Conservation (phyloP, 2,329 filamentous ascomycete genomes). For the Neocatenulostroma microsporum region DNA sequence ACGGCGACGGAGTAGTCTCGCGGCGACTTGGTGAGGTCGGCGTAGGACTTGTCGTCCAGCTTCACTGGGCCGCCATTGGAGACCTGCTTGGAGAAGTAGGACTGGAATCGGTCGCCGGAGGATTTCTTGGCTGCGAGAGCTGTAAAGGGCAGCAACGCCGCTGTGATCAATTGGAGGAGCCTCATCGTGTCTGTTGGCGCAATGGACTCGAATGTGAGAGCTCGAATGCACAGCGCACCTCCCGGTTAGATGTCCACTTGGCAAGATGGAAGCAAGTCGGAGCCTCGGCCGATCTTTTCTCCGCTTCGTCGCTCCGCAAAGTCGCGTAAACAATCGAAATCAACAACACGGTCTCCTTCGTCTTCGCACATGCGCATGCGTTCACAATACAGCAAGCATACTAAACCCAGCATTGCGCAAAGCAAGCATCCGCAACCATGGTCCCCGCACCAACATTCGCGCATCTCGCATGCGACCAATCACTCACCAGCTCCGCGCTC, state of each 20-base stretch:
- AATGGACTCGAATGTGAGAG: not conserved
- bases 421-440: conserved; percentile 15
- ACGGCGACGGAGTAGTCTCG: conserved; percentile 78
- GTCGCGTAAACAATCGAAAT: too few relatives aligned
- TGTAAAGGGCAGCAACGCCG: conserved; percentile 50
- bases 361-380: conserved; percentile 1
- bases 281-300: not conserved
- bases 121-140: conserved; percentile 54
- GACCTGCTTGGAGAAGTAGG: conserved; percentile 62
- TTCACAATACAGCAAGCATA: conserved; percentile 6
- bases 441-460: conserved; percentile 14
- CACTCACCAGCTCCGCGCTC: conserved; percentile 48
- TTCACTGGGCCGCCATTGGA: conserved; percentile 58
- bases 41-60: conserved; percentile 69
- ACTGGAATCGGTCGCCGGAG: conserved; percentile 56
- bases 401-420: conserved; percentile 12
- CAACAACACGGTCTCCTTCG: not conserved
- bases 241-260: conserved; percentile 1
- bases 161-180: conserved; percentile 56
- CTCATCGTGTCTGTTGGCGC: conserved; percentile 51
- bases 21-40: conserved; percentile 64
- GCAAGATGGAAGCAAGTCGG: not conserved
- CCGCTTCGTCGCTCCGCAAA: not conserved
- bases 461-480: conserved; percentile 35
- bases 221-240: too few relatives aligned